Base-by-base conservation (phyloP, 495 filamentous ascomycete genomes). In the Chaetomium fimeti region DNA sequence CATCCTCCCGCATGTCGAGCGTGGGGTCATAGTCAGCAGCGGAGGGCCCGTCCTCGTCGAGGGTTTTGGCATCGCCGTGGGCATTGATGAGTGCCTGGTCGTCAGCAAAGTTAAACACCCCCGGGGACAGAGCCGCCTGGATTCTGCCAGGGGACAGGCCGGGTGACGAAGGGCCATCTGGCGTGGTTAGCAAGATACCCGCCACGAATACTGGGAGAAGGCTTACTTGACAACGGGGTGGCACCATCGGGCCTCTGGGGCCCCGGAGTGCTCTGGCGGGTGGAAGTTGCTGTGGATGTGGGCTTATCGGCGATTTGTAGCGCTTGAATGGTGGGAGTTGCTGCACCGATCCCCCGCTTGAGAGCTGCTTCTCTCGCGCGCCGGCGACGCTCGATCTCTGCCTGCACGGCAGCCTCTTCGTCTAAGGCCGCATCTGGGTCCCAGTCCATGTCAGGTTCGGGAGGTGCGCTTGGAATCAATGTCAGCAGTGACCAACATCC, bases 11-110 rank as follows among this genome's bases (percentile, higher is more conserved):
- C 90, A 96, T 95, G 73, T 98, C 94, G 69, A 85, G 77, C 5
- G 90, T 96, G 0, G 94, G 95, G 72, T 97, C 92, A 77, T 98
- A 97, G 70, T 97, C 91, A 68, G 94, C 94, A 57, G 94, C 94
- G 43, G 93, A 97, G 48, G 90, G 91, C 18, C 90, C 91, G 72
- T 88, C 85, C 54, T 89, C 89, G 63, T 76, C 78, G 64, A 71
- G 76, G 63, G 77, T 78, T 64, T 80, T 79, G 55, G 75, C 72
- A 54, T 75, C 73, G 55, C 78, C 80, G 74, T 82, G 82, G 29
- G 76, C 77, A 61, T 90, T 88, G 68, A 85, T 83, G 60, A 91
- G 81, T 70, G 90, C 90, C 66, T 88, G 76, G 67, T 84, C 80
- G 47, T 82, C 77, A 77, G 82, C 76, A 65, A 78, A 75, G 42